Percentiles rank a stretch among this genome's conserved stretches.
Conservation (phyloP, 495 filamentous ascomycete genomes). For the Aspergillus baeticus region DNA sequence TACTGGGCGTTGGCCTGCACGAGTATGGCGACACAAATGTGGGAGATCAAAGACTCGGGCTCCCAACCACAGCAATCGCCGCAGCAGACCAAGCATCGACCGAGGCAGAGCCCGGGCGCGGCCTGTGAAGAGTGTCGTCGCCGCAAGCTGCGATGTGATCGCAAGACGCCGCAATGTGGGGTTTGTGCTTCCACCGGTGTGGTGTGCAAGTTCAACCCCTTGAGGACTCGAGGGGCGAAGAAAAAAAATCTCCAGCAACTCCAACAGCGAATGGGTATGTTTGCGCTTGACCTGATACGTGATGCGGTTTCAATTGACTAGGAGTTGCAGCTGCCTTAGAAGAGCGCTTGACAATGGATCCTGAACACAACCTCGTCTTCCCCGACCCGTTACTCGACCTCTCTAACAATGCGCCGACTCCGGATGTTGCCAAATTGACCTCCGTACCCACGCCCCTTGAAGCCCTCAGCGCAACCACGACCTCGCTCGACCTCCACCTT, state of each 20-base stretch:
- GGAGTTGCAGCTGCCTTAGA: neutral
- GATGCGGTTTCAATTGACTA: neutral
- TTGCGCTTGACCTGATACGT: neutral
- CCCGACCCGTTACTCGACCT: neutral
- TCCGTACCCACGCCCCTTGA: neutral
- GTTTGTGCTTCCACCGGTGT: constrained; percentile 42
- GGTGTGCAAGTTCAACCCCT: constrained; percentile 36
- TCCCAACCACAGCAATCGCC: too few relatives aligned
- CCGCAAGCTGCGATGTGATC: constrained; percentile 49
- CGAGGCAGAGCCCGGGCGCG: neutral
- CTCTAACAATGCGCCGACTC: neutral
- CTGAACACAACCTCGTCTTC: neutral
- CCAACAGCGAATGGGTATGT: constrained; percentile 42
- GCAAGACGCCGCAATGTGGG: constrained; percentile 42
- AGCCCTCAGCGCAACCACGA: neutral
- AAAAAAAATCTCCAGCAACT: constrained; percentile 47
- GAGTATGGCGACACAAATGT: too few relatives aligned
- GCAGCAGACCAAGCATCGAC: too few relatives aligned
- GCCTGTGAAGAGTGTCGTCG: constrained; percentile 51
- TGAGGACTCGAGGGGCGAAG: constrained; percentile 43
- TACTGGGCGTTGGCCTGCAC: too few relatives aligned
- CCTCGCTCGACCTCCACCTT: neutral
- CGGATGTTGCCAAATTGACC: neutral
- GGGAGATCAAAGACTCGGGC: too few relatives aligned
- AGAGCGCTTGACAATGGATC: neutral